Conservation (phyloP, 2,329 filamentous ascomycete species). For the Trichoderma koningiopsis region DNA sequence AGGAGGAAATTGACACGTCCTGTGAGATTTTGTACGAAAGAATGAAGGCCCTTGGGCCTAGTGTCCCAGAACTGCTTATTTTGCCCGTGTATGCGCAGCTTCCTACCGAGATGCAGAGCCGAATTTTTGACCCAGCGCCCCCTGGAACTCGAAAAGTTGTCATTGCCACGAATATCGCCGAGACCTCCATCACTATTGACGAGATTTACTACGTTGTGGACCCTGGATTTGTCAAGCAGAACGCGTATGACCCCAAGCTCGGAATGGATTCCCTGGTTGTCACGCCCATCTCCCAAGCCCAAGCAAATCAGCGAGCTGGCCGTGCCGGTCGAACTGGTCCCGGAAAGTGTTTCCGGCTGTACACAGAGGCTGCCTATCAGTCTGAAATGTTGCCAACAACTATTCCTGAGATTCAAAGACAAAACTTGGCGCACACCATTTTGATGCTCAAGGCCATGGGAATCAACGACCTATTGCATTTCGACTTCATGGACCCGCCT, state of each 20-base stretch:
- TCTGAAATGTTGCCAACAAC: conserved; percentile 96
- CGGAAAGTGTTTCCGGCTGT: conserved; percentile 92
- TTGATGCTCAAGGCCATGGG: conserved; percentile 99
- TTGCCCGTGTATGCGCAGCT: conserved; percentile 95
- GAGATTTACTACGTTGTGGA: conserved; percentile 97
- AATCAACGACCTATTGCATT: conserved; percentile 94
- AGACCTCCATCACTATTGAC: conserved; percentile 97
- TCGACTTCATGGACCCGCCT: conserved; percentile 98
- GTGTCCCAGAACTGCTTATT: conserved; percentile 88
- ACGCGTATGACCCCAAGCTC: conserved; percentile 93
- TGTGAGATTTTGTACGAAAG: conserved; percentile 92
- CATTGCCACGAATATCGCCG: conserved; percentile 97
- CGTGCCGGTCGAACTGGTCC: conserved; percentile 92
- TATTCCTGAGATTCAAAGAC: conserved; percentile 93
- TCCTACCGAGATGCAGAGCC: conserved; percentile 89
- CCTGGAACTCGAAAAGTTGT: conserved; percentile 87
- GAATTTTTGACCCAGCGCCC: conserved; percentile 92
- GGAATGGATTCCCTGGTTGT: conserved; percentile 97
- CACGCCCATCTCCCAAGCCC: conserved; percentile 93
- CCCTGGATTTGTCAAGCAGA: conserved; percentile 96
- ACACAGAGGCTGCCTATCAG: conserved; percentile 93
- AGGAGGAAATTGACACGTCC: conserved; percentile 95
- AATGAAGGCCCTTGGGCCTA: conserved; percentile 92
- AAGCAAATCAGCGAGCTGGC: conserved; percentile 91
- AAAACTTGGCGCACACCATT: conserved; percentile 90